A percentile compares a stretch with the other conserved stretches of the same genome.
Conservation (phyloP, 768 basidiomycete species). For the Termitomyces sp. region DNA sequence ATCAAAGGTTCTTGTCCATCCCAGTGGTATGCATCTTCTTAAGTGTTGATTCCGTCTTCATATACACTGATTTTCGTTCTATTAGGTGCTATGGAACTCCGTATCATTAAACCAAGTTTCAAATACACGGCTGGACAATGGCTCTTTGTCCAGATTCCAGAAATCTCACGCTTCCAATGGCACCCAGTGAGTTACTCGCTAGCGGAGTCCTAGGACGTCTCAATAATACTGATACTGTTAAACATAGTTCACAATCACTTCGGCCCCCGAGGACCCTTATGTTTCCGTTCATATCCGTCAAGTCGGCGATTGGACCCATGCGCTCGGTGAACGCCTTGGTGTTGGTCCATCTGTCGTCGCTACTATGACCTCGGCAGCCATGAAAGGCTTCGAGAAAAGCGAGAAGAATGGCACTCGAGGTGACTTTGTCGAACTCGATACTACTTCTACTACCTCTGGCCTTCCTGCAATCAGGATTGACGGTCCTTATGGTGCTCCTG, state of each 20-base stretch:
- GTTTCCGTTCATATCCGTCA: constrained; percentile 91
- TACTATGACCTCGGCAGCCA: constrained; percentile 70
- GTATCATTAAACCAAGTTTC: constrained; percentile 88
- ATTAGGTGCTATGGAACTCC: constrained; percentile 85
- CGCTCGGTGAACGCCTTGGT: constrained; percentile 82
- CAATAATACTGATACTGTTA: neutral
- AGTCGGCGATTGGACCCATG: constrained; percentile 84
- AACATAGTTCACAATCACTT: constrained; percentile 85
- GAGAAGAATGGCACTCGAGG: constrained; percentile 50
- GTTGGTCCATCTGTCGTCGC: constrained; percentile 73
- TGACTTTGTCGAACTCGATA: constrained; percentile 76
- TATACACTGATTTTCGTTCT: constrained; percentile 4
- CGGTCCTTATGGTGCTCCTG: constrained; percentile 90
- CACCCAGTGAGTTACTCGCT: constrained; percentile 68
- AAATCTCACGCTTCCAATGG: constrained; percentile 82
- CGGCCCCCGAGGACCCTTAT: constrained; percentile 91
- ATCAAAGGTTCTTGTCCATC: constrained; percentile 84
- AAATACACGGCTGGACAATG: constrained; percentile 90
- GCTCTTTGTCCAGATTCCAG: constrained; percentile 87
- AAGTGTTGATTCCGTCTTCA: neutral
- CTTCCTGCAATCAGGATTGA: constrained; percentile 77
- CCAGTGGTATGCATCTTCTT: constrained; percentile 53
- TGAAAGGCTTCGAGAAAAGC: constrained; percentile 70
- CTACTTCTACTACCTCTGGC: constrained; percentile 34
- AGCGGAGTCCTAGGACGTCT: neutral